phyloP scores from a whole-genome alignment of 352 stramenopile genomes.

The Saprolegnia parasitica region DNA sequence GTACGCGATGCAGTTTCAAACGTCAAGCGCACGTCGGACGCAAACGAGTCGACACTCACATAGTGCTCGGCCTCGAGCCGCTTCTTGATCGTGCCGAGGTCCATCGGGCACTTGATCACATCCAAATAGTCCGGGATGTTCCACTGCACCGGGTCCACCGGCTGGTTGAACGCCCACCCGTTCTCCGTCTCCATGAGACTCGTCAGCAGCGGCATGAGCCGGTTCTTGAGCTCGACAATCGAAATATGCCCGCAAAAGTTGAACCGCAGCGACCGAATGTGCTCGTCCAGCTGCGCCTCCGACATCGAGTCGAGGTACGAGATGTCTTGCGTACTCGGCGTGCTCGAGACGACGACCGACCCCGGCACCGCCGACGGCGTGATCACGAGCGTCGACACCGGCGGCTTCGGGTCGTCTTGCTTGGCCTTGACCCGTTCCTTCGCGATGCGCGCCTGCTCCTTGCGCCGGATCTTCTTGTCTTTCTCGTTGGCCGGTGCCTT shows the following conservation, averaged over 20 bases:
- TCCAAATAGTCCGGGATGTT: constrained; percentile 90
- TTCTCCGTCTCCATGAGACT: constrained; percentile 88
- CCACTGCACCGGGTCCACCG: constrained; percentile 93
- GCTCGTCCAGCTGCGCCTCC: constrained; percentile 76
- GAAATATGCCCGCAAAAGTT: constrained; percentile 86
- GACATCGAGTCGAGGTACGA: constrained; percentile 87
- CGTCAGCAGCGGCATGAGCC: constrained; percentile 71
- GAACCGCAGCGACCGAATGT: constrained; percentile 85
- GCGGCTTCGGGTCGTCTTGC: constrained; percentile 29
- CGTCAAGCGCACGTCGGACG: constrained; percentile 79
- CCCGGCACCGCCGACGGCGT: neutral
- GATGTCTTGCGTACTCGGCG: constrained; percentile 52
- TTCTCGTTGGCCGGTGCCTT: constrained; percentile 84
- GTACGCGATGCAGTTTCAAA: constrained; percentile 90
- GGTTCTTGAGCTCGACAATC: constrained; percentile 75
- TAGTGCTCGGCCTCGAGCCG: constrained; percentile 94
- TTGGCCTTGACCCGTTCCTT: constrained; percentile 54
- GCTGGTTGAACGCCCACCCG: constrained; percentile 90
- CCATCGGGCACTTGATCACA: constrained; percentile 97
- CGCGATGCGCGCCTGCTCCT: constrained; percentile 75
- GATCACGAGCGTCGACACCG: neutral
- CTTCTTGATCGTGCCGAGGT: constrained; percentile 98
- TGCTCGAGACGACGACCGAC: neutral
- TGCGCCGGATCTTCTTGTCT: constrained; percentile 78
- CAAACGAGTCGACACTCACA: constrained; percentile 83